A percentile compares a stretch with the other conserved stretches of the same genome.
These are phyloP conservation scores for Septoria petroselini DNA, from an alignment of 2,329 filamentous ascomycete genomes.

Conservation along the genomic window DNA sequence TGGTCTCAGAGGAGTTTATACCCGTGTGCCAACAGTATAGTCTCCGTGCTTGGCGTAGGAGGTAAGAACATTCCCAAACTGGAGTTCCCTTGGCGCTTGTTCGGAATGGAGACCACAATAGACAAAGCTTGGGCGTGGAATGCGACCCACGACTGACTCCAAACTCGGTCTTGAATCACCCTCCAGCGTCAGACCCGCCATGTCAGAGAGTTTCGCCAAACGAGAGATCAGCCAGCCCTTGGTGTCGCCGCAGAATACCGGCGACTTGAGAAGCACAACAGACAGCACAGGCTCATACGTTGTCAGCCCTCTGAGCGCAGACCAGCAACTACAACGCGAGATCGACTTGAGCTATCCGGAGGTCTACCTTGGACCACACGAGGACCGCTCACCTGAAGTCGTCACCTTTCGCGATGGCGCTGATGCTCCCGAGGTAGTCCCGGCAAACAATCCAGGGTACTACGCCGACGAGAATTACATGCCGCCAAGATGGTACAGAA, in stretches of 20 bases:
- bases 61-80: too few relatives aligned
- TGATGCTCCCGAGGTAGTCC: neutral
- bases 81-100: too few relatives aligned
- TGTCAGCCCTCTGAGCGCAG: neutral
- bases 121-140: neutral
- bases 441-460: neutral
- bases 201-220: too few relatives aligned
- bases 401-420: neutral
- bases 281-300: neutral
- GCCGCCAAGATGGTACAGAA: neutral
- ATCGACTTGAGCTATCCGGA: constrained; percentile 3
- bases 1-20: neutral
- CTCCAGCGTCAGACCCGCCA: neutral
- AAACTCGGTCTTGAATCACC: neutral
- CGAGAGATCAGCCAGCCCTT: neutral
- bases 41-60: neutral
- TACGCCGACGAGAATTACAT: constrained; percentile 1
- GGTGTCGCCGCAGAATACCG: constrained; percentile 2
- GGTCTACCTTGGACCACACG: neutral
- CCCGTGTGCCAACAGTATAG: neutral
- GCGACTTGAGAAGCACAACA: neutral
- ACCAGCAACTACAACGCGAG: neutral
- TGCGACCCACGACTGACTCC: neutral
- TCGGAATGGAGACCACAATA: too few relatives aligned
- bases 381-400: neutral